Evolutionary conservation across 2,329 filamentous ascomycete species (phyloP), one percentile per base, ranked within the genome.

Genomic region (Diaporthe longicolla): DNA sequence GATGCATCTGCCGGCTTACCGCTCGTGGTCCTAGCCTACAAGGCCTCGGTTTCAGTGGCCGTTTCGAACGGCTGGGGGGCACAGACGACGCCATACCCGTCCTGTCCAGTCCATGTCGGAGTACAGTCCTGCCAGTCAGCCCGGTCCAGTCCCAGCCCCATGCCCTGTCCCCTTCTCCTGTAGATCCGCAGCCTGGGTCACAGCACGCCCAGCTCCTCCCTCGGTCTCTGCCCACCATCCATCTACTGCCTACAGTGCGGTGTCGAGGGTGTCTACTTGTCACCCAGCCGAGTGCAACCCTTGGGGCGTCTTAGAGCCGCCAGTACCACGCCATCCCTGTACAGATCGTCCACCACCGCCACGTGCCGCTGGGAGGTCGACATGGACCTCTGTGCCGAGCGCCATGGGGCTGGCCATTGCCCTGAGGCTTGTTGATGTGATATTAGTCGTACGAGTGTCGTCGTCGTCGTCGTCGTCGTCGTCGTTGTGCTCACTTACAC

Each of bases 31-130:
- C 57, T 40, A 71, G 69, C 48, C 59, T 52, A 54, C 58, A 71
- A 71, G 65, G 59, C 32, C 54, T 50, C 65, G 26, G 70, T 74
- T 74, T 76, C 73, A 74, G 70, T 29, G 70, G 29, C 70, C 65
- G 74, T 74, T 74, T 74, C 74, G 73, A 70, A 21, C 45, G 70
- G 65, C 32, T 52, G 35, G 68, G 43, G 72, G 43, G 54, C 66
- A 70, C 58, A 65, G 72, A 71, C 58, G 55, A 74, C 45, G 57
- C 57, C 70, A 63, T 71, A 54, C 37, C 63, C 63, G 63, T 40
- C 63, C 63, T 52, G 63, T 54, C 63, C 63, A 19, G 29, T 24
- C 10, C 40, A 17, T 32, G 26, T 19, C 40, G n/a, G n/a, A n/a
- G n/a, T n/a, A n/a, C 43, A n/a, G 59, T 21, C 26, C 21, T 17